phyloP scores from a whole-genome alignment of 306 rosid species.

The Elaeagnus macrophylla region DNA sequence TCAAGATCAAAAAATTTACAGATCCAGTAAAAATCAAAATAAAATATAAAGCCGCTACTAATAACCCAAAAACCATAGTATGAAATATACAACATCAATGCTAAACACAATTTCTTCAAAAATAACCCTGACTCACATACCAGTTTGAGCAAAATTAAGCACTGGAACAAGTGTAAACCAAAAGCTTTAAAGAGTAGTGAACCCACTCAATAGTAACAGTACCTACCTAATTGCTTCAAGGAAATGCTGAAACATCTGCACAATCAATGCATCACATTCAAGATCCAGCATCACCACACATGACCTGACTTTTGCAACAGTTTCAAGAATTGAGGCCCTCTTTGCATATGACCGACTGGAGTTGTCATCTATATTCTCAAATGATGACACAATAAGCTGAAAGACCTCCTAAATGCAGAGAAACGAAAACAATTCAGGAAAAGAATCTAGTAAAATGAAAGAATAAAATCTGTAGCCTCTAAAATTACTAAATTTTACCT shows the following conservation, averaged over 20 bases:
- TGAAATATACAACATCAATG: too few relatives aligned
- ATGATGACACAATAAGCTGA: constrained; percentile 75
- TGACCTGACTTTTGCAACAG: constrained; percentile 86
- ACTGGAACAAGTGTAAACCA: not conserved
- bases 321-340: constrained; percentile 71
- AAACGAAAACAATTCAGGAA: not conserved
- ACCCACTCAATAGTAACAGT: not conserved
- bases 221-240: constrained; percentile 63
- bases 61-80: too few relatives aligned
- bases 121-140: not conserved
- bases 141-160: not conserved
- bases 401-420: constrained; percentile 63
- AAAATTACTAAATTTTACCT: constrained; percentile 34
- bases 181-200: not conserved
- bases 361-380: constrained; percentile 67
- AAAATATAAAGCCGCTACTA: too few relatives aligned
- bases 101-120: too few relatives aligned
- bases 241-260: constrained; percentile 88
- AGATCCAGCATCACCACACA: constrained; percentile 96
- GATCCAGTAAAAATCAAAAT: not conserved
- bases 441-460: not conserved
- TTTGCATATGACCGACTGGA: constrained; percentile 55
- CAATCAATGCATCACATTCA: constrained; percentile 72
- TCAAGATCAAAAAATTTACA: too few relatives aligned
- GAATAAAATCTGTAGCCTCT: not conserved